phyloP scores from a whole-genome alignment of 345 rosid species.

The Murraya paniculata region DNA sequence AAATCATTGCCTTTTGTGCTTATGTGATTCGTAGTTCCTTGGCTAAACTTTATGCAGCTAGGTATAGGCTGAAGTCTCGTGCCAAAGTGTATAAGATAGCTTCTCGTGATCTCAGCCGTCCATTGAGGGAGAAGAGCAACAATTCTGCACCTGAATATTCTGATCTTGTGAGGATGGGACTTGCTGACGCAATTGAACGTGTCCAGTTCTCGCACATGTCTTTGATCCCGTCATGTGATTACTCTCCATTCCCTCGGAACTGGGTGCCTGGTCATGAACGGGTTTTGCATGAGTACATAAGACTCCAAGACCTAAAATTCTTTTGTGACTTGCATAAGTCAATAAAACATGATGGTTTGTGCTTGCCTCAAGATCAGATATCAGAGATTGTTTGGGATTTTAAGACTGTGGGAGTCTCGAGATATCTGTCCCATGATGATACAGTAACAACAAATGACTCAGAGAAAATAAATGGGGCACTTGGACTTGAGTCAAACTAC shows the following conservation, averaged over 20 bases:
- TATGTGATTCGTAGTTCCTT: slow-evolving; percentile 90
- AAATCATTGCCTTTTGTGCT: slow-evolving; percentile 93
- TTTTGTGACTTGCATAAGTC: slow-evolving; percentile 67
- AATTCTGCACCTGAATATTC: slow-evolving; percentile 91
- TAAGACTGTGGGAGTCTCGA: slow-evolving; percentile 77
- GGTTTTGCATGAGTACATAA: slow-evolving; percentile 73
- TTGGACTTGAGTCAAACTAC: neutral
- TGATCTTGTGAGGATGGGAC: slow-evolving; percentile 95
- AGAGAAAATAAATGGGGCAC: neutral
- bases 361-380: slow-evolving; percentile 86
- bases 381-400: slow-evolving; percentile 82
- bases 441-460: slow-evolving; percentile 28
- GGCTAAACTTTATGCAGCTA: slow-evolving; percentile 94
- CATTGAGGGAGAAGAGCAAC: slow-evolving; percentile 77
- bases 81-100: slow-evolving; percentile 91
- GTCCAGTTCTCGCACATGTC: slow-evolving; percentile 95
- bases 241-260: slow-evolving; percentile 82
- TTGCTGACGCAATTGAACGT: slow-evolving; percentile 90
- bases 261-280: slow-evolving; percentile 89
- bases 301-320: slow-evolving; percentile 75
- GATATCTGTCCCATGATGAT: slow-evolving; percentile 35
- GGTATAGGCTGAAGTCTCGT: slow-evolving; percentile 92
- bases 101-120: slow-evolving; percentile 77
- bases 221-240: slow-evolving; percentile 87
- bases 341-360: slow-evolving; percentile 58